phyloP scores from a whole-genome alignment of 352 stramenopile genomes.

The Phytophthora ramorum region DNA sequence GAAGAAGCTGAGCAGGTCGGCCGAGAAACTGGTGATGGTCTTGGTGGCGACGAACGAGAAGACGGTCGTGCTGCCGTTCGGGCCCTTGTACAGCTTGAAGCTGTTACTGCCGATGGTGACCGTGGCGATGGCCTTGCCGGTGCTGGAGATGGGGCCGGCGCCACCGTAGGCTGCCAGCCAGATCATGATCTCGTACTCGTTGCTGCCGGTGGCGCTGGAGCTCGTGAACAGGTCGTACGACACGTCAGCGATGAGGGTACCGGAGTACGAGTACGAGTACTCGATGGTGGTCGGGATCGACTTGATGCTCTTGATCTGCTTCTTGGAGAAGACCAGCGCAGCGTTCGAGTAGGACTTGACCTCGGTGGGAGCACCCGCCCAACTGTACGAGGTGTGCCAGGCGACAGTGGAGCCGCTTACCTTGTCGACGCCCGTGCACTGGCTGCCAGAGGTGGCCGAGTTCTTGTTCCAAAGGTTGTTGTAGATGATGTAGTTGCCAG shows the following conservation, averaged over 20 bases:
- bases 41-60: constrained; percentile 41
- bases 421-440: constrained; percentile 54
- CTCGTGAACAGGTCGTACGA: constrained; percentile 42
- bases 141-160: constrained; percentile 37
- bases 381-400: constrained; percentile 53
- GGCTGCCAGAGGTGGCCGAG: constrained; percentile 41
- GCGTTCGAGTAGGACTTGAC: constrained; percentile 58
- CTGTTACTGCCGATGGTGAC: constrained; percentile 24
- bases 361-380: constrained; percentile 31
- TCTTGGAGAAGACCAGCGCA: constrained; percentile 40
- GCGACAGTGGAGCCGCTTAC: constrained; percentile 35
- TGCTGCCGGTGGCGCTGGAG: constrained; percentile 25
- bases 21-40: constrained; percentile 29
- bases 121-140: constrained; percentile 32
- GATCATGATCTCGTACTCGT: constrained; percentile 51
- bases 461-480: constrained; percentile 55
- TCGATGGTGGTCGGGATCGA: constrained; percentile 40
- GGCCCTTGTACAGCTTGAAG: constrained; percentile 40
- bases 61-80: constrained; percentile 39
- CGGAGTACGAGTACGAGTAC: constrained; percentile 39
- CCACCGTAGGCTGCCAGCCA: constrained; percentile 38
- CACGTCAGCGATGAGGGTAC: constrained; percentile 38
- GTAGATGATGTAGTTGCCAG: constrained; percentile 58
- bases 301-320: constrained; percentile 31
- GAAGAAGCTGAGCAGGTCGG: constrained; percentile 39